Evolutionary conservation across 2,329 filamentous ascomycete species (phyloP).

Genomic region (Endothia cerciana): DNA sequence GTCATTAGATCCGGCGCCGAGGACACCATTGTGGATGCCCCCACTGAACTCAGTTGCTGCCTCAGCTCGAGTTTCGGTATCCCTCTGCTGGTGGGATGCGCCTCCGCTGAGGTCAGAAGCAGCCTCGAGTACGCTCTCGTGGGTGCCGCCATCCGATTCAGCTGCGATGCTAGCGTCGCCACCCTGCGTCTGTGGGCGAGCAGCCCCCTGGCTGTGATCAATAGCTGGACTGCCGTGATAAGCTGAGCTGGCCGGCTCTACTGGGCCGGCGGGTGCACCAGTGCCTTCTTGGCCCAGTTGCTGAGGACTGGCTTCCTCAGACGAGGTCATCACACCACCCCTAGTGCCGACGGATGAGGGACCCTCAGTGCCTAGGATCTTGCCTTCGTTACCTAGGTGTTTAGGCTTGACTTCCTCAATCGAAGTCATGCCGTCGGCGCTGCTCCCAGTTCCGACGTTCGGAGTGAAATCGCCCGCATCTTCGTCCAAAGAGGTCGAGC

Average conservation of each 20-base stretch:
- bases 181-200: background rate
- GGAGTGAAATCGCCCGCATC: background rate
- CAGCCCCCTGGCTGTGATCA: background rate
- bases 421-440: background rate
- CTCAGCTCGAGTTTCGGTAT: background rate
- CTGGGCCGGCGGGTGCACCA: background rate
- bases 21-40: slow-evolving; percentile 9
- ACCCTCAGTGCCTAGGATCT: background rate
- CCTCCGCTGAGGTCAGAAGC: background rate
- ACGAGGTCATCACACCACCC: background rate
- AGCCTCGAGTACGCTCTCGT: background rate
- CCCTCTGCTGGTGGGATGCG: background rate
- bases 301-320: background rate
- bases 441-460: background rate
- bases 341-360: background rate
- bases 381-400: slow-evolving; percentile 11
- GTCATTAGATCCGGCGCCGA: slow-evolving; percentile 6
- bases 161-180: background rate
- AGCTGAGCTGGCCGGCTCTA: background rate
- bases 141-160: background rate
- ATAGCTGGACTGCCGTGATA: background rate
- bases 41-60: background rate
- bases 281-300: background rate
- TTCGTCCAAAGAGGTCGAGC: background rate
- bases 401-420: background rate